A percentile compares a stretch with the other conserved stretches of the same genome.
Evolutionary conservation across 345 rosid genomes (phyloP).

Genomic region (Eutrema japonicum): DNA sequence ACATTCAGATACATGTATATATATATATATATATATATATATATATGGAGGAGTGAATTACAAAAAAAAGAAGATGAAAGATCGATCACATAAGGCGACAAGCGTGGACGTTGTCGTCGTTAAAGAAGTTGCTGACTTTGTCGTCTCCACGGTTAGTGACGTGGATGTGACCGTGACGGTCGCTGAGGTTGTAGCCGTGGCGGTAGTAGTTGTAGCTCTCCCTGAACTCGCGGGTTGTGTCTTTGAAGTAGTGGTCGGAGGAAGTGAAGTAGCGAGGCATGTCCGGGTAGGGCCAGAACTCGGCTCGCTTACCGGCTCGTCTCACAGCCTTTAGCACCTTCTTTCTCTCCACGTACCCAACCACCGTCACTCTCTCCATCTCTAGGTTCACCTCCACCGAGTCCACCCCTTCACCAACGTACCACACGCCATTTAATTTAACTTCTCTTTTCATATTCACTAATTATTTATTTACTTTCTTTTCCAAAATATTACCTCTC

Average conservation of each 20-base stretch:
- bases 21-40: neutral
- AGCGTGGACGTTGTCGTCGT: constrained; percentile 87
- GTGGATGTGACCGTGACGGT: constrained; percentile 72
- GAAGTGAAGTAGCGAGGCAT: constrained; percentile 83
- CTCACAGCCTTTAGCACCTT: constrained; percentile 84
- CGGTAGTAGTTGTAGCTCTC: constrained; percentile 86
- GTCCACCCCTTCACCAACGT: constrained; percentile 60
- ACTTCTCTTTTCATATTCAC: too few relatives aligned
- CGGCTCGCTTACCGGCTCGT: constrained; percentile 88
- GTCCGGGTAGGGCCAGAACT: constrained; percentile 91
- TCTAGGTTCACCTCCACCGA: constrained; percentile 79
- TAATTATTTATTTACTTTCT: neutral
- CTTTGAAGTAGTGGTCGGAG: constrained; percentile 64
- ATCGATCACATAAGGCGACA: constrained; percentile 75
- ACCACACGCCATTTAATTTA: neutral
- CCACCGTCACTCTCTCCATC: constrained; percentile 79
- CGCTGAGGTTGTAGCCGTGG: constrained; percentile 79
- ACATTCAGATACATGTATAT: neutral
- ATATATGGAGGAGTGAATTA: neutral
- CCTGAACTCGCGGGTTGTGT: constrained; percentile 77
- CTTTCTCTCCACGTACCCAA: constrained; percentile 88
- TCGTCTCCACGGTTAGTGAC: constrained; percentile 84
- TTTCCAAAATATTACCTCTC: constrained; percentile 54
- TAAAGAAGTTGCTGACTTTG: constrained; percentile 91
- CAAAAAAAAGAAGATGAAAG: neutral